phyloP scores from a whole-genome alignment of 768 basidiomycete genomes.

The Pisolithus albus region DNA sequence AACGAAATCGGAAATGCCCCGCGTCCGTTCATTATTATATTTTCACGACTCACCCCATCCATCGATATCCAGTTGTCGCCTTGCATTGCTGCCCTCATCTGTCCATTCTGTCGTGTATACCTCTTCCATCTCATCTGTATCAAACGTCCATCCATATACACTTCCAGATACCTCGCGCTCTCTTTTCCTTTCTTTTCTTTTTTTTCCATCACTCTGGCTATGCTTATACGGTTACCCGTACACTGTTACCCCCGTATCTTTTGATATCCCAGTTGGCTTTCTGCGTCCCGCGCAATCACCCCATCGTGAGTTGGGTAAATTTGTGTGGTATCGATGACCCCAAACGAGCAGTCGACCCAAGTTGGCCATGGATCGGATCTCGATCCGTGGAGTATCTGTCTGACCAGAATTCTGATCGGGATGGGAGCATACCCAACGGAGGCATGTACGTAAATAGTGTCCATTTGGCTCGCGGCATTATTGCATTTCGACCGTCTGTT shows the following conservation, averaged over 20 bases:
- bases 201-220: conserved; percentile 14
- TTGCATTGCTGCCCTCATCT: conserved; percentile 29
- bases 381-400: not conserved
- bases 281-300: not conserved
- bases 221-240: conserved; percentile 34
- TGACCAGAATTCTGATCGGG: conserved; percentile 30
- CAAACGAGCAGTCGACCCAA: not conserved
- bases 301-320: not conserved
- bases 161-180: conserved; percentile 29
- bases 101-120: conserved; percentile 32
- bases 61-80: conserved; percentile 27
- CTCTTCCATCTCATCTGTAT: conserved; percentile 31
- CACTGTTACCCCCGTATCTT: conserved; percentile 26
- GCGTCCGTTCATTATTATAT: conserved; percentile 22
- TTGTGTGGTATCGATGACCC: not conserved
- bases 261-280: conserved; percentile 25
- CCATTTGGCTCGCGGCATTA: not conserved
- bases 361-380: conserved; percentile 1
- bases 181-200: conserved; percentile 6
- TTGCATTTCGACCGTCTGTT: too few species aligned
- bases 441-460: conserved; percentile 6
- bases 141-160: conserved; percentile 26
- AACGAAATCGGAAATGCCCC: conserved; percentile 30
- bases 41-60: conserved; percentile 21
- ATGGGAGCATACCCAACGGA: not conserved